A percentile compares a stretch with the other conserved stretches of the same genome.
These are phyloP conservation scores for Cyberlindnera lachancei DNA, from an alignment of 805 yeast species.

Conservation along the genomic window DNA sequence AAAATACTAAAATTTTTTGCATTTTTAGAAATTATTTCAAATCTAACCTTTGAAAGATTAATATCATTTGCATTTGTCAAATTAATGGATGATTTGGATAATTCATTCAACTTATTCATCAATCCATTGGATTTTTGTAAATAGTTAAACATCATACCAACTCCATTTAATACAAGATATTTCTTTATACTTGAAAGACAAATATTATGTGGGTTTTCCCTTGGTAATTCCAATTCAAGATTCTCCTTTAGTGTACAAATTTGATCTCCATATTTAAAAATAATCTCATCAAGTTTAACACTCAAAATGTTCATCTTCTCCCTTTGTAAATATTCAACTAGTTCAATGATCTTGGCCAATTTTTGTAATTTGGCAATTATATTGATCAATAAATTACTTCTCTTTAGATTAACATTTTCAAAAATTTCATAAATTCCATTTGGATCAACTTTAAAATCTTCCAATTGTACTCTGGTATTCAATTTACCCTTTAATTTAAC, in stretches of 20 bases:
- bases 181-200: conserved; percentile 18
- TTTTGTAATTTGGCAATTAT: conserved; percentile 15
- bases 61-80: conserved; percentile 1
- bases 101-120: conserved; percentile 12
- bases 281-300: conserved; percentile 20
- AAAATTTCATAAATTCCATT: conserved; percentile 16
- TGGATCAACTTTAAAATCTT: conserved; percentile 15
- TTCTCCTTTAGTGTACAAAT: conserved; percentile 17
- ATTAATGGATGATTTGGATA: conserved; percentile 4
- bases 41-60: conserved; percentile 8
- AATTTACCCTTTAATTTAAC: conserved; percentile 30
- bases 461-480: conserved; percentile 8
- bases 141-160: conserved; percentile 15
- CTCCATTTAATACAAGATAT: conserved; percentile 15
- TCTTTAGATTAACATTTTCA: conserved; percentile 14
- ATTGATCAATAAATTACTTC: conserved; percentile 8
- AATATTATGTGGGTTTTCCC: conserved; percentile 19
- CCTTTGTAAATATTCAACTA: conserved; percentile 16
- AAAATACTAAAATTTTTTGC: conserved; percentile 12
- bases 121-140: conserved; percentile 16
- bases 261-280: conserved; percentile 20
- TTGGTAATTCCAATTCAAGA: conserved; percentile 17
- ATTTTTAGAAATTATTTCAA: conserved; percentile 16
- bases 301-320: conserved; percentile 18
- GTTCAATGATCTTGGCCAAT: conserved; percentile 19